Base-by-base conservation (phyloP, 169 alveolate species). In the Babesia sp. region DNA sequence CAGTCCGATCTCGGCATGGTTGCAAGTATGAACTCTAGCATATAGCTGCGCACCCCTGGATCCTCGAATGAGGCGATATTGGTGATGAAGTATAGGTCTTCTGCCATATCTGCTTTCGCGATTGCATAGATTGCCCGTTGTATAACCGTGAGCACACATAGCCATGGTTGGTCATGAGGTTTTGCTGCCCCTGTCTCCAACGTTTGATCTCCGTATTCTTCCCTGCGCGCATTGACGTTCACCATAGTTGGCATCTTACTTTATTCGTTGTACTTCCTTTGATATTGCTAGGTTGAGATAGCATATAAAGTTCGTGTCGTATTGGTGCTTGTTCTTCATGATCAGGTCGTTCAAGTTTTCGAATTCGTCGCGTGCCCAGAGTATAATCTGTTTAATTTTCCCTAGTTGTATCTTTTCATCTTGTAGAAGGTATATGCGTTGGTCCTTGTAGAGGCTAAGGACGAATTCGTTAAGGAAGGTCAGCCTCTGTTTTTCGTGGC, bases 1-100 rank as follows among this genome's bases (percentile, higher is more conserved):
- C 92, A 86, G 46, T 86, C 92, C 0, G 86, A 71, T 3, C 87
- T 58, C 14, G 92, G 91, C 68, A 83, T 56, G 26, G 87, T 70
- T 11, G 92, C 92, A 42, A 86, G 37, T 22, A 75, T 56, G 67
- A 83, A 70, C 69, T 86, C 91, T 39, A 71, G 68, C 76, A 76
- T 54, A 20, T 69, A 54, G 57, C 69, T 63, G 24, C 92, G 78
- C 44, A 86, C 82, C 16, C 60, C 55, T 16, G 92, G 86, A 24
- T 55, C 57, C 22, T 55, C 54, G 59, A 59, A 85, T 33, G 67
- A 33, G 26, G 74, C 72, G 20, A 86, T 69, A 24, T 16, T n/a
- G 26, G 73, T 51, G 37, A 86, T 67, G 31, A 67, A n/a, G 56
- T 74, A 24, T 9, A 54, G 57, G 42, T 86, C 91, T 83, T 86